These are phyloP conservation scores for Flaveria floridana DNA, from an alignment of 140 eudicot species.

Conservation along the genomic window DNA sequence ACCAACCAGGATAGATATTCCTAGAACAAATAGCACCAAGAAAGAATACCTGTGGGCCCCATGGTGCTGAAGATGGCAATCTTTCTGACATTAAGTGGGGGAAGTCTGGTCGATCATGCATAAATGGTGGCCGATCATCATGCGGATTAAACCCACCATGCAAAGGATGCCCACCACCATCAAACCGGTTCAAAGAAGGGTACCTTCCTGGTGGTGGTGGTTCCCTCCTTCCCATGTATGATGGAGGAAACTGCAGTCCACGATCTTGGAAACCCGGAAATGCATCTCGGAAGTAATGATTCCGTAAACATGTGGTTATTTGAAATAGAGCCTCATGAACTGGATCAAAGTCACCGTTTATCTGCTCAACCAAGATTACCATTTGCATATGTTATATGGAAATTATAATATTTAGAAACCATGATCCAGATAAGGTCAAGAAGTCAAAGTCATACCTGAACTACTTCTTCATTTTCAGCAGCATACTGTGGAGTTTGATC, in stretches of 20 bases:
- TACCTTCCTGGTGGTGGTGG: conserved; percentile 73
- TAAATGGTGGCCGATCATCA: conserved; percentile 65
- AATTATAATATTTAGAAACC: not conserved
- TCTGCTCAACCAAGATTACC: conserved; percentile 38
- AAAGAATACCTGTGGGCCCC: conserved; percentile 73
- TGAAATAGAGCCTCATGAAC: conserved; percentile 87
- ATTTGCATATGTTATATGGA: not conserved
- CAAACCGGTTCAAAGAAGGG: conserved; percentile 60
- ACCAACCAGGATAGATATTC: not conserved
- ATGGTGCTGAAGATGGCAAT: conserved; percentile 52
- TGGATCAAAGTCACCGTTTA: conserved; percentile 73
- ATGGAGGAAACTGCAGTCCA: conserved; percentile 58
- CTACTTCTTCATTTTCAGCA: conserved; percentile 77
- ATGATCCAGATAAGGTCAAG: not conserved
- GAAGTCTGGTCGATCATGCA: conserved; percentile 70
- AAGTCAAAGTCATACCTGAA: conserved; percentile 57
- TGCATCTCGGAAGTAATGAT: conserved; percentile 79
- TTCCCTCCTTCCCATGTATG: conserved; percentile 67
- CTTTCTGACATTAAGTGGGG: conserved; percentile 64
- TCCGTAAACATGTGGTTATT: conserved; percentile 61
- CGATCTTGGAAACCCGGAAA: conserved; percentile 65
- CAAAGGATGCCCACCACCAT: conserved; percentile 49
- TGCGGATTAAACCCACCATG: conserved; percentile 69
- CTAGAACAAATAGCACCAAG: not conserved
- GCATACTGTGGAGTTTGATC: conserved; percentile 42